These are phyloP conservation scores for Fusarium torreyae DNA, from an alignment of 2,329 filamentous ascomycete species.

Conservation along the genomic window DNA sequence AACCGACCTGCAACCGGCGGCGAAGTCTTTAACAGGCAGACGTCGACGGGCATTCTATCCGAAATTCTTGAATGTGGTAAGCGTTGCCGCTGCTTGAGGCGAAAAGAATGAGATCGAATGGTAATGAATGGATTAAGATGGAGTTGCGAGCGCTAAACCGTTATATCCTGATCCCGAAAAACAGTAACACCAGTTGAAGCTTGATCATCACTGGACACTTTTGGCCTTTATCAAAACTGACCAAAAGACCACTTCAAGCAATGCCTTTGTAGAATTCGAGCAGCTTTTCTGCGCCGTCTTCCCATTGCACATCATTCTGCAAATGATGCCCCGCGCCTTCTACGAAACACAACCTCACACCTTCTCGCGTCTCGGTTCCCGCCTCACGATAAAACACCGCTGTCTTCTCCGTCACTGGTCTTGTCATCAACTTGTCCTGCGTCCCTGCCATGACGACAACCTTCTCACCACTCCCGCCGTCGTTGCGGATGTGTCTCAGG, in stretches of 20 bases:
- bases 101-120: slow-evolving; percentile 23
- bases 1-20: slow-evolving; percentile 29
- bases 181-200: not conserved
- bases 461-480: slow-evolving; percentile 38
- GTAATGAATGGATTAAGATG: not conserved
- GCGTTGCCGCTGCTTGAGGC: not conserved
- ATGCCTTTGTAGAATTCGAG: slow-evolving; percentile 57
- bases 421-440: slow-evolving; percentile 60
- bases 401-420: slow-evolving; percentile 55
- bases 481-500: slow-evolving; percentile 54
- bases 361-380: slow-evolving; percentile 40
- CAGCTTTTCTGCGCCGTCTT: slow-evolving; percentile 62
- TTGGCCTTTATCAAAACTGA: not conserved
- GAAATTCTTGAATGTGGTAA: slow-evolving; percentile 1
- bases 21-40: slow-evolving; percentile 1
- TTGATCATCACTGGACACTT: not conserved
- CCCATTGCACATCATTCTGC: slow-evolving; percentile 67
- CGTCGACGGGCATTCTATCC: slow-evolving; percentile 11
- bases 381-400: slow-evolving; percentile 51
- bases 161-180: slow-evolving; percentile 2
- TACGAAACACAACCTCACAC: slow-evolving; percentile 60
- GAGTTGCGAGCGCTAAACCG: slow-evolving; percentile 20
- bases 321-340: slow-evolving; percentile 66
- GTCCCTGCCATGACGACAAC: slow-evolving; percentile 59
- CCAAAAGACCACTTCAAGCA: not conserved